Conservation (phyloP, 345 rosid species). For the Cardiospermum halicacabum region DNA sequence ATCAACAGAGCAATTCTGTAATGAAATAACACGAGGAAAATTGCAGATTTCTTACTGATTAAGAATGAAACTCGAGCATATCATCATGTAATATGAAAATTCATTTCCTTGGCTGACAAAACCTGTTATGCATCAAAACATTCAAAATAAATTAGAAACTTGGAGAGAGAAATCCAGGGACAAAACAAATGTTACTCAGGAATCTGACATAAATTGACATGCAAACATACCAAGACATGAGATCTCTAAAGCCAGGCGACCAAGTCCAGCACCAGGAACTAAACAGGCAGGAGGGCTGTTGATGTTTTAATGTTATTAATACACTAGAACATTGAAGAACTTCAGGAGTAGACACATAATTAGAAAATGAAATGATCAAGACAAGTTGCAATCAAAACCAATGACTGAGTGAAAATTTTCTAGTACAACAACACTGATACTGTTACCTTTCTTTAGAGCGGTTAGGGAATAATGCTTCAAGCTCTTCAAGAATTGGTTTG, state of each 20-base stretch:
- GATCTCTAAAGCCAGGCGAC: slow-evolving; percentile 93
- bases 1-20: neutral
- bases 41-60: slow-evolving; percentile 58
- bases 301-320: slow-evolving; percentile 20
- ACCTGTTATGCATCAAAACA: slow-evolving; percentile 49
- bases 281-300: slow-evolving; percentile 84
- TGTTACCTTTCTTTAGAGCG: slow-evolving; percentile 60
- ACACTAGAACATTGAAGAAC: slow-evolving; percentile 10
- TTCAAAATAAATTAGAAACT: too few relatives aligned
- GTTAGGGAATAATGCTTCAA: slow-evolving; percentile 70
- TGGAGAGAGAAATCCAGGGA: slow-evolving; percentile 13
- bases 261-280: slow-evolving; percentile 99
- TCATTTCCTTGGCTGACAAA: slow-evolving; percentile 97
- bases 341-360: neutral
- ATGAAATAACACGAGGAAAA: neutral
- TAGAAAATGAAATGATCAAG: slow-evolving; percentile 4
- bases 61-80: slow-evolving; percentile 96
- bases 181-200: neutral
- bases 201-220: neutral
- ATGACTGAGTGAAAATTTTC: neutral
- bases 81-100: slow-evolving; percentile 99
- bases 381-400: neutral
- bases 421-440: slow-evolving; percentile 4
- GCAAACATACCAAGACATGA: slow-evolving; percentile 79
- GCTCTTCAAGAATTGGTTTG: slow-evolving; percentile 90